phyloP scores from a whole-genome alignment of 83 land plant species.

The Thuja plicata region DNA sequence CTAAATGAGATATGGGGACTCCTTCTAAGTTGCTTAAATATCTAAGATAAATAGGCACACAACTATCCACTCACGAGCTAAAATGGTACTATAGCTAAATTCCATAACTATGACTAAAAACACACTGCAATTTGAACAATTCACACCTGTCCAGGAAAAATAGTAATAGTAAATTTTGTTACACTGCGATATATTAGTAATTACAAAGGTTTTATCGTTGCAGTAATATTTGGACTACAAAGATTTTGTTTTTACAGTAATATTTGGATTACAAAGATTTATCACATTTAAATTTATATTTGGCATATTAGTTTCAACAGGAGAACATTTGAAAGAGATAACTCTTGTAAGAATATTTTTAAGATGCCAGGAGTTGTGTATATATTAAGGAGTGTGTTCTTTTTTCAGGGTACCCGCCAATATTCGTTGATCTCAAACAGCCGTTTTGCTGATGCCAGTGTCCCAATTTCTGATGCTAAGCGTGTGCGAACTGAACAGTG shows the following conservation, averaged over 20 bases:
- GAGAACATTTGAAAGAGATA: not conserved
- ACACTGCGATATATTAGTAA: not conserved
- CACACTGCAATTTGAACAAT: not conserved
- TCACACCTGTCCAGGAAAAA: not conserved
- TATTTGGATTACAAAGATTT: not conserved
- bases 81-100: not conserved
- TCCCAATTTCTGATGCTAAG: constrained; percentile 41
- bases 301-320: not conserved
- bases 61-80: not conserved
- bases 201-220: no score
- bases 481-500: constrained; percentile 27
- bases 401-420: not conserved
- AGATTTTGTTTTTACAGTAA: not conserved
- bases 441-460: constrained; percentile 24
- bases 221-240: not conserved
- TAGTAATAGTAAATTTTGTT: not conserved
- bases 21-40: no score
- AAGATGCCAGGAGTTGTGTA: not conserved
- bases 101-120: not conserved
- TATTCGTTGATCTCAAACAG: not conserved
- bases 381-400: not conserved
- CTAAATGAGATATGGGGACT: not conserved
- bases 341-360: not conserved
- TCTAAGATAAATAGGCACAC: not conserved
- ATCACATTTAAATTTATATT: not conserved